Evolutionary conservation across 495 filamentous ascomycete species (phyloP).

Genomic region (Cenococcum geophilum): DNA sequence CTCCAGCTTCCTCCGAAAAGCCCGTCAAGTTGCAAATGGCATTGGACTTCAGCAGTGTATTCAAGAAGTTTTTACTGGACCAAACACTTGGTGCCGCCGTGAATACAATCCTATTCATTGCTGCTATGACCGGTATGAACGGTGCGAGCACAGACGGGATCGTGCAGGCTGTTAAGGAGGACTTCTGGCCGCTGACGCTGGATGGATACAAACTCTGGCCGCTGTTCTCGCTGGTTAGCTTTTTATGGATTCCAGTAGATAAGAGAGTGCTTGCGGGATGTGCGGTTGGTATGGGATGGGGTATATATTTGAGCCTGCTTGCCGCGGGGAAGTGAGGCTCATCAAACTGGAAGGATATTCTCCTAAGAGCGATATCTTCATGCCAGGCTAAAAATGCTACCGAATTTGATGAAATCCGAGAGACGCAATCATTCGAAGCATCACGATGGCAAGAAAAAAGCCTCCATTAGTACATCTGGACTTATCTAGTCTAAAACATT

Average conservation of each 20-base stretch:
- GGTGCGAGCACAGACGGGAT: constrained; percentile 5
- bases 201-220: constrained; percentile 84
- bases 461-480: no score
- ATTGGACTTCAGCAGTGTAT: constrained; percentile 50
- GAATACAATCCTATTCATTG: constrained; percentile 74
- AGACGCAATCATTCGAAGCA: background rate
- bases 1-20: constrained; percentile 6
- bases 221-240: constrained; percentile 70
- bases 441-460: no score
- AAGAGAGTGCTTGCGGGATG: constrained; percentile 69
- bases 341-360: no score
- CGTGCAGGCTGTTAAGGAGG: constrained; percentile 44
- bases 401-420: background rate
- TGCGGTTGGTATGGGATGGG: constrained; percentile 78
- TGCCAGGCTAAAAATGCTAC: no score
- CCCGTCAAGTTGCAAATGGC: background rate
- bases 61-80: constrained; percentile 76
- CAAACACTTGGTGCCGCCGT: constrained; percentile 67
- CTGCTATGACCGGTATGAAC: constrained; percentile 43
- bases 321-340: constrained; percentile 5
- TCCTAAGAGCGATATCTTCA: no score
- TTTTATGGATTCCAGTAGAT: constrained; percentile 71
- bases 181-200: constrained; percentile 56
- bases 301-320: constrained; percentile 65
- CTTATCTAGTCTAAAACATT: no score